Evolutionary conservation across 192 early-diverging fungal species (phyloP), one percentile per base, ranked within the genome.

Genomic region (Backusella liffmaniae): DNA sequence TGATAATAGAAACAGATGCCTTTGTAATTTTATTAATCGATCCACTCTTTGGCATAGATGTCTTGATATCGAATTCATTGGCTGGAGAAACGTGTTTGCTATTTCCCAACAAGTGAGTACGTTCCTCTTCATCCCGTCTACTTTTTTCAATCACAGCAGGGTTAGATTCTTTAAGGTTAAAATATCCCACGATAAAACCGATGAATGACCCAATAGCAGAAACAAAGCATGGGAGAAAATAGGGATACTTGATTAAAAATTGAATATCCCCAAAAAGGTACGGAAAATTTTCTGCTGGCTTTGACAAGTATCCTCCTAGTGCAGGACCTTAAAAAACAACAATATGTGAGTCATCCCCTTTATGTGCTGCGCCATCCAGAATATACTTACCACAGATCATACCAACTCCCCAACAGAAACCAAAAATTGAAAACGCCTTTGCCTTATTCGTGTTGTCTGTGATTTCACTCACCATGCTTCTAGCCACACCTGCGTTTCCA

Each of bases 381-480:
- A 10, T 44, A 10, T 56, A 75, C 75, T 79, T 79, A 76, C 82
- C 78, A 16, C 56, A 62, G 10, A 88, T 85, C 13, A 82, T 75
- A 8, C 92, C 91, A 35, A 93, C 76, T 42, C 90, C 92, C 89
- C 93, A 92, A 1, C 83, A 84, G 30, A 93, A 88, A 34, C 92
- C 93, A 81, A 94, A 88, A 30, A 96, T 56, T 10, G 90, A 85
- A 81, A 96, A 96, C 23, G 92, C 93, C 16, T 89, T 84, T 9
- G 90, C 82, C 71, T 91, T 90, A 79, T 96, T 98, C 0, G 91
- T 90, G 3, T 87, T 78, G 76, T 96, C 95, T 26, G 95, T 91
- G 41, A 98, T 90, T 84, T 98, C 96, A 2, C 92, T 93, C 32
- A 97, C 77, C 34, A 94, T 88, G 21, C 91, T 92, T 77, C 96